Base-by-base conservation (phyloP, 352 stramenopile genomes). In the Phytophthora brassicae region DNA sequence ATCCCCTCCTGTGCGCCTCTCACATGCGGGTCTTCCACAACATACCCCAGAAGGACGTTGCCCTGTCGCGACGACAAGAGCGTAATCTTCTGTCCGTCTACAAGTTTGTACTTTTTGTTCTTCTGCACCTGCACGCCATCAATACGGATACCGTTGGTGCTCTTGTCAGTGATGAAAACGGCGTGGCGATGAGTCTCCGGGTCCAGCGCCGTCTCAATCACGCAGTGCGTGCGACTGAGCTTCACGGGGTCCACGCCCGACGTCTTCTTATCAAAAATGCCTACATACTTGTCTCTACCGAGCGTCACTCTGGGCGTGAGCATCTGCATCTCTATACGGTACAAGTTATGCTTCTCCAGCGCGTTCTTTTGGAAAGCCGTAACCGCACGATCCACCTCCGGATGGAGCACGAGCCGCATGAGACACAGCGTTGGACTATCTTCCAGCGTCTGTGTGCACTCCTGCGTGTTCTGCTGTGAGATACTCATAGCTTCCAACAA, bases 1-100 rank as follows among this genome's bases (percentile, higher is more conserved):
- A 38, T 42, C 4, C 56, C 45, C 31, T 75, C 35, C 24, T 82
- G 63, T 9, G 77, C 72, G 0, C 72, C 75, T 11, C 71, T 55
- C 4, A 90, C 81, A 41, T 90, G 82, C 14, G 82, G 84, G 23
- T 94, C 82, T 76, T 94, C 80, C 5, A 85, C 84, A 0, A 90
- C 66, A 52, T 92, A 94, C 0, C 82, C 82, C 0, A 92, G 60
- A 24, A 89, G 51, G 23, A 94, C 76, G 31, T 73, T 79, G 0
- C 82, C 84, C 3, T 81, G 72, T 1, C 66, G 62, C 20, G 75
- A 84, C 12, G 80, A 90, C n/a, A 94, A 64, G 31, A 94, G 60
- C 13, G 84, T 89, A 36, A 94, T 90, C 46, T 73, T 86, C 51
- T 92, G 77, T 42, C 80, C 74, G 49, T 94, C 72, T 23, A 61